Conservation (phyloP, 768 basidiomycete genomes). For the Sporobolomyces pararoseus region DNA sequence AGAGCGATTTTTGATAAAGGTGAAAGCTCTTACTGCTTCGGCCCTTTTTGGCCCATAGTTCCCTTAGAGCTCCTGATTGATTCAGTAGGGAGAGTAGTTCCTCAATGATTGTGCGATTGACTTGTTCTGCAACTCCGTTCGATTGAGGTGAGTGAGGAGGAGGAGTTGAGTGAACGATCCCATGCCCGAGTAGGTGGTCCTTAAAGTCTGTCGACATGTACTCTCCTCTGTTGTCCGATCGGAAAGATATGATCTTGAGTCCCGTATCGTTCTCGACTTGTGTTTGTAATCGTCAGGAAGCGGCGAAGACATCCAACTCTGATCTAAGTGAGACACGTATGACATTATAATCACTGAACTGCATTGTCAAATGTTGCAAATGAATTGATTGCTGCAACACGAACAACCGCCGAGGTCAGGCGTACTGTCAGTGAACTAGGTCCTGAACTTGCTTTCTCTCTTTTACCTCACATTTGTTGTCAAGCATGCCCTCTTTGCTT, state of each 20-base stretch:
- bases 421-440: too few species aligned
- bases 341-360: too few species aligned
- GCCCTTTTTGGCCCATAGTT: too few species aligned
- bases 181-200: not conserved
- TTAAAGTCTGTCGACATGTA: conserved; percentile 29
- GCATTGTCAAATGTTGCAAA: too few species aligned
- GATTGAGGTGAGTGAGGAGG: not conserved
- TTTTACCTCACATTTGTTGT: too few species aligned
- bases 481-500: too few species aligned
- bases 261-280: conserved; percentile 36
- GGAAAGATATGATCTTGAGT: conserved; percentile 37
- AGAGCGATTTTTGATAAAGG: not conserved
- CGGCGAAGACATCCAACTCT: conserved; percentile 29
- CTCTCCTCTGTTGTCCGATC: conserved; percentile 46
- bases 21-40: not conserved
- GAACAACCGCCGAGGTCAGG: too few species aligned
- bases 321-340: too few species aligned
- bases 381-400: too few species aligned
- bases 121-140: not conserved
- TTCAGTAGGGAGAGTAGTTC: not conserved
- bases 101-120: not conserved
- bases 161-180: conserved; percentile 10
- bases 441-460: too few species aligned
- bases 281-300: conserved; percentile 38
- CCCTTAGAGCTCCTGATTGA: not conserved